phyloP scores from a whole-genome alignment of 176 grass and related monocot genomes.

The Urochloa ruziziensis region DNA sequence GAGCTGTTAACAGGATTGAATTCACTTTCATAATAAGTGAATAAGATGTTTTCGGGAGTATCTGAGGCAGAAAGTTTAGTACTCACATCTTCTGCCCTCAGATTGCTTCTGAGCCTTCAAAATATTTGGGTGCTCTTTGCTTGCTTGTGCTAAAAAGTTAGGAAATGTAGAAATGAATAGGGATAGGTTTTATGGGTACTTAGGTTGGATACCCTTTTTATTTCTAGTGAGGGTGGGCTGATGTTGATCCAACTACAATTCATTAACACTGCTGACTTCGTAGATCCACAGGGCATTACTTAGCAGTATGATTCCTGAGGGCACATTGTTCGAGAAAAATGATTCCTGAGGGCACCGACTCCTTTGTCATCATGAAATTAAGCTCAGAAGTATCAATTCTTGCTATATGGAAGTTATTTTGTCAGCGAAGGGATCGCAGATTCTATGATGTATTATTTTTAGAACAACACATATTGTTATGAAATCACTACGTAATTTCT shows the following conservation, averaged over 20 bases:
- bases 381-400: too few species aligned
- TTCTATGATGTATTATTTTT: too few species aligned
- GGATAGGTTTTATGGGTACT: not conserved
- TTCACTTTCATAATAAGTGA: not conserved
- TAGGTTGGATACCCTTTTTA: not conserved
- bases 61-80: not conserved
- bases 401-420: too few species aligned
- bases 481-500: too few species aligned
- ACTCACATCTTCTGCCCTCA: not conserved
- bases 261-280: not conserved
- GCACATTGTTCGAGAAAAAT: too few species aligned
- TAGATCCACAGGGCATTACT: not conserved
- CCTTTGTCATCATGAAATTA: not conserved
- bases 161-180: not conserved
- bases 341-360: not conserved
- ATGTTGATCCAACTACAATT: not conserved
- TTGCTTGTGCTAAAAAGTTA: not conserved
- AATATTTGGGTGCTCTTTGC: not conserved
- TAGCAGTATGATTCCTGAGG: not conserved
- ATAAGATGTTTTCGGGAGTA: not conserved
- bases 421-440: too few species aligned
- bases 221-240: not conserved
- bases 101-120: not conserved
- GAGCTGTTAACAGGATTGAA: not conserved
- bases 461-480: too few species aligned